Evolutionary conservation across 1,284 basidiomycete species (phyloP), one percentile per base, ranked within the genome.

Genomic region (Cryptococcus sp.): DNA sequence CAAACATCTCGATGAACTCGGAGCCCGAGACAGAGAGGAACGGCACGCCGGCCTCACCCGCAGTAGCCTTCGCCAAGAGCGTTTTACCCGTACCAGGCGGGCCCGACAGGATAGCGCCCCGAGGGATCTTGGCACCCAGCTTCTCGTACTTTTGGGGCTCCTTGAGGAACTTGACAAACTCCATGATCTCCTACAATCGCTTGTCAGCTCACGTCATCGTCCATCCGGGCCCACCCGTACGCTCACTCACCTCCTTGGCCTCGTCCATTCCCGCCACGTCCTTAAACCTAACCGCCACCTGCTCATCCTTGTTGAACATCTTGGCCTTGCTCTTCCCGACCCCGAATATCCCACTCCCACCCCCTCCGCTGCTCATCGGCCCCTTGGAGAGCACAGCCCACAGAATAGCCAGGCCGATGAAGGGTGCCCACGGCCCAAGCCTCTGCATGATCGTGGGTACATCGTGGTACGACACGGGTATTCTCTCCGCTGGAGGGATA

Each of bases 1-100:
- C 96, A 73, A 98, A 99, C 93, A 98, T 98, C 80, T 99, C 96
- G 61, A 99, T 93, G 71, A 99, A 98, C 76, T 98, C 96, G 54
- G 95, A 98, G 54, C 96, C 95, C 45, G 95, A 98, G 40, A 98
- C 95, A 24, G 92, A 96, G 54, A 98, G 83, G 86, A 98, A 99
- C 40, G 95, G 95, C 3, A 98, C 95, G 48, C 86, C 89, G 9
- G 95, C 95, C 78, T 98, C 95, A 51, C 95, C 95, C 2, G 96
- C 96, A 3, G 96, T 98, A 1, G 96, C 96, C 79, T 98, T 98
- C 36, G 96, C 96, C 36, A 98, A 84, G 20, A 99, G 81, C 2
- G 96, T 99, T 81, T 98, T 98, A 78, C 96, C 96, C 3, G 96
- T 98, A 73, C 96, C 96, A 1, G 96, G 96, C 51, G 96, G 96